A percentile compares a stretch with the other conserved stretches of the same genome.
Conservation (phyloP, 352 stramenopile species). For the Phytophthora pluvialis region DNA sequence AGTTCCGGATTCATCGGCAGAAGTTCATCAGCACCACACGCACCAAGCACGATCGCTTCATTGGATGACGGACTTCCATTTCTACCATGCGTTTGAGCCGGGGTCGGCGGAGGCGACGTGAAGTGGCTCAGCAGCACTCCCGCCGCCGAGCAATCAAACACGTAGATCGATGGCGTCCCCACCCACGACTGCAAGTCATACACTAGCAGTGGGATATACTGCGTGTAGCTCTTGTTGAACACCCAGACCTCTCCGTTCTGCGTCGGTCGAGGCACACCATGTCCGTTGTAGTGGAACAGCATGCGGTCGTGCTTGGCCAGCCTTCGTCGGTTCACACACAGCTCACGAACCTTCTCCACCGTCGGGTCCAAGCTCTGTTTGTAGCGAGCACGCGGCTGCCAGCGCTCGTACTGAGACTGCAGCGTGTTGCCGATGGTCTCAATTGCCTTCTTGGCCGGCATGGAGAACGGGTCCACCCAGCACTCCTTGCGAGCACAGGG, state of each 20-base stretch:
- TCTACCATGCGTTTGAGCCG: conserved; percentile 25
- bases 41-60: conserved; percentile 97
- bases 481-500: conserved; percentile 97
- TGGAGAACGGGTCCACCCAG: conserved; percentile 97
- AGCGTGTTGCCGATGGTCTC: conserved; percentile 96
- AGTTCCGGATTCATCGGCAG: conserved; percentile 97
- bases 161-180: conserved; percentile 94
- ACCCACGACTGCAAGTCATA: conserved; percentile 96
- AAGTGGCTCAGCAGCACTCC: conserved; percentile 97
- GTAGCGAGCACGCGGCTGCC: conserved; percentile 95
- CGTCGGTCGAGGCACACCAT: conserved; percentile 98
- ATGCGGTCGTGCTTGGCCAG: conserved; percentile 94
- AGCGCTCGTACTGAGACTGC: conserved; percentile 96
- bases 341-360: conserved; percentile 94
- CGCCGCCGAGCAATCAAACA: conserved; percentile 98
- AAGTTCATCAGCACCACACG: conserved; percentile 94
- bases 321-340: conserved; percentile 93
- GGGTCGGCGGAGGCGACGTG: conserved; percentile 37
- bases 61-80: conserved; percentile 40
- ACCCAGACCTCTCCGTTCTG: conserved; percentile 99
- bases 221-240: conserved; percentile 99
- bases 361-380: conserved; percentile 96
- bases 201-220: conserved; percentile 99
- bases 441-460: conserved; percentile 94
- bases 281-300: conserved; percentile 99